A percentile compares a stretch with the other conserved stretches of the same genome.
These are phyloP conservation scores for Monosporozyma siamensis DNA, from an alignment of 805 yeast species.

Conservation along the genomic window DNA sequence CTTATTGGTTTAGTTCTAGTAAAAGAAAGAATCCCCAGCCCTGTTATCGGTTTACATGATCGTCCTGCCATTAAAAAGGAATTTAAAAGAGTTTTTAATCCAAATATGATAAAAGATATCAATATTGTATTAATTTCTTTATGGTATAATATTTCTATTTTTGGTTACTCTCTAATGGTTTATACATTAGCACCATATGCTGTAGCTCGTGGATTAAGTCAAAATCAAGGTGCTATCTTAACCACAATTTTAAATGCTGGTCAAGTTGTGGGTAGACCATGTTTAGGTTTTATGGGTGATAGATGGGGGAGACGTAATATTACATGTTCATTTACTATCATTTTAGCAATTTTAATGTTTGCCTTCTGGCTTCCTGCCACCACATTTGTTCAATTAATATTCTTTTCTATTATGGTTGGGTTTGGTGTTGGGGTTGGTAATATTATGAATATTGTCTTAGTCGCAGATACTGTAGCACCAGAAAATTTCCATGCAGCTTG, in stretches of 20 bases:
- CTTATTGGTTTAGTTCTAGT: conserved; percentile 35
- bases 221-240: conserved; percentile 36
- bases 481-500: conserved; percentile 34
- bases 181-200: conserved; percentile 42
- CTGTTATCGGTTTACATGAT: conserved; percentile 23
- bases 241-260: conserved; percentile 39
- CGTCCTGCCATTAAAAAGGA: conserved; percentile 9
- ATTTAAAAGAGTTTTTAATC: conserved; percentile 31
- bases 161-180: conserved; percentile 37
- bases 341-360: conserved; percentile 34
- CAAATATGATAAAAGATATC: conserved; percentile 24
- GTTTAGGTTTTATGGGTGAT: conserved; percentile 39
- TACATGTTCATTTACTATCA: conserved; percentile 30
- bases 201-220: conserved; percentile 37
- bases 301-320: conserved; percentile 39
- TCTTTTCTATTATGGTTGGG: conserved; percentile 38
- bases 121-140: conserved; percentile 29
- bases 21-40: conserved; percentile 36
- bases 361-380: conserved; percentile 42
- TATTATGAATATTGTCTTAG: conserved; percentile 34
- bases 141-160: conserved; percentile 32
- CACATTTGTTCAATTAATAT: conserved; percentile 34
- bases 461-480: conserved; percentile 35
- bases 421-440: conserved; percentile 38
- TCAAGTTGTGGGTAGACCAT: conserved; percentile 43